Conservation (phyloP, 2,329 filamentous ascomycete species). For the Cercospora janseana region DNA sequence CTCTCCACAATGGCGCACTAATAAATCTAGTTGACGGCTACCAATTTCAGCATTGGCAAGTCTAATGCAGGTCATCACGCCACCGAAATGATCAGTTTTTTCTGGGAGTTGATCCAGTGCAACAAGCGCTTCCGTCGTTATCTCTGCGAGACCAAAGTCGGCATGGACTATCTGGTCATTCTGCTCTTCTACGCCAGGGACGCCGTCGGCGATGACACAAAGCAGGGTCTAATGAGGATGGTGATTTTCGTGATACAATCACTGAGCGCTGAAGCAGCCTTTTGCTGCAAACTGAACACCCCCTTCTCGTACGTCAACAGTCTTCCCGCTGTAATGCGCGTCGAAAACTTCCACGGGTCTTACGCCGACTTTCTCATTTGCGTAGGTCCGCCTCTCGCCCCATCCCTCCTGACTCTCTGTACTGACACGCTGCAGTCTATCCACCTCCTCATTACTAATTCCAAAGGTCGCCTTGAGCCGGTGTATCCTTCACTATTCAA, state of each 20-base stretch:
- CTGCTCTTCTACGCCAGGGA: conserved; percentile 91
- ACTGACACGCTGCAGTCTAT: conserved; percentile 62
- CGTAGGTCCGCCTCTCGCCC: conserved; percentile 51
- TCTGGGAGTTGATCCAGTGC: conserved; percentile 96
- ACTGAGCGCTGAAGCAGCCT: conserved; percentile 85
- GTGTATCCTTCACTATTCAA: conserved; percentile 90
- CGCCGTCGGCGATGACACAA: conserved; percentile 78
- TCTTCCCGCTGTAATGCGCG: conserved; percentile 74
- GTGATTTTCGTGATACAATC: conserved; percentile 97
- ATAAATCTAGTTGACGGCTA: conserved; percentile 68
- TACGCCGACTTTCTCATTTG: conserved; percentile 94
- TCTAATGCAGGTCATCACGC: conserved; percentile 81
- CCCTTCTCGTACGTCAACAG: conserved; percentile 85
- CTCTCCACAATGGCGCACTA: too few relatives aligned
- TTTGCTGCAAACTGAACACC: conserved; percentile 86
- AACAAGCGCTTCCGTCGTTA: conserved; percentile 97
- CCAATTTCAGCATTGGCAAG: conserved; percentile 80
- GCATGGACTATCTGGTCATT: conserved; percentile 87
- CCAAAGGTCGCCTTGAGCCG: conserved; percentile 83
- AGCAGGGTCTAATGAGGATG: conserved; percentile 92
- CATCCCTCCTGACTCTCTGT: not conserved
- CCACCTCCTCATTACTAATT: conserved; percentile 84
- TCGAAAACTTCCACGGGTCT: conserved; percentile 79
- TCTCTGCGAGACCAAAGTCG: conserved; percentile 91
- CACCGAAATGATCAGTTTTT: conserved; percentile 93